Conservation (phyloP, 352 stramenopile genomes). For the Globisporangium cederbergense region DNA sequence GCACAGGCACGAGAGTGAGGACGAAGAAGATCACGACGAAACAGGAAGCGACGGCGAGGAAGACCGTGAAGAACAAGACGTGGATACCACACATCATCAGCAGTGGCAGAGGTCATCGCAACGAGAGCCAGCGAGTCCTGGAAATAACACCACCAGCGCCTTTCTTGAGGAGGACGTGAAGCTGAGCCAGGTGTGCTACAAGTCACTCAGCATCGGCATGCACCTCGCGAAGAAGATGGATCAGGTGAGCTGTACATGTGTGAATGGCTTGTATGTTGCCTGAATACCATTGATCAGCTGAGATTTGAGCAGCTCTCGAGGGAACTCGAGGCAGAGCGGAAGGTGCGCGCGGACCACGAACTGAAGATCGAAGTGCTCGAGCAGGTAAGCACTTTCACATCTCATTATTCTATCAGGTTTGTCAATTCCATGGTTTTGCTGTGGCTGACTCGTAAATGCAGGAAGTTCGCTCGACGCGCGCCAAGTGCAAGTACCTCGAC, state of each 20-base stretch:
- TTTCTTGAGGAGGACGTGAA: background rate
- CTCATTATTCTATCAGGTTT: no score
- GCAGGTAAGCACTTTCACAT: no score
- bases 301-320: conserved; percentile 23
- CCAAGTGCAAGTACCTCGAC: conserved; percentile 39
- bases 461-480: conserved; percentile 35
- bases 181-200: conserved; percentile 38
- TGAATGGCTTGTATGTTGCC: background rate
- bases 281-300: background rate
- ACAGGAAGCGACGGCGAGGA: background rate
- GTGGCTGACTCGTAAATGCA: no score
- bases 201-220: conserved; percentile 33
- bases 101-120: background rate
- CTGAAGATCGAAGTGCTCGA: conserved; percentile 38
- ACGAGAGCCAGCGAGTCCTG: conserved; percentile 1
- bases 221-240: conserved; percentile 30
- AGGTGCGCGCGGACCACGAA: conserved; percentile 26
- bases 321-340: conserved; percentile 26
- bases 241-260: conserved; percentile 18
- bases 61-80: background rate
- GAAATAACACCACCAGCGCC: background rate
- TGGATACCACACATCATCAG: no score
- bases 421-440: no score
- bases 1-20: conserved; percentile 8
- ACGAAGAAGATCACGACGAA: conserved; percentile 3